phyloP scores from a whole-genome alignment of 2,329 filamentous ascomycete genomes.

The Fusarium fujikuroi region DNA sequence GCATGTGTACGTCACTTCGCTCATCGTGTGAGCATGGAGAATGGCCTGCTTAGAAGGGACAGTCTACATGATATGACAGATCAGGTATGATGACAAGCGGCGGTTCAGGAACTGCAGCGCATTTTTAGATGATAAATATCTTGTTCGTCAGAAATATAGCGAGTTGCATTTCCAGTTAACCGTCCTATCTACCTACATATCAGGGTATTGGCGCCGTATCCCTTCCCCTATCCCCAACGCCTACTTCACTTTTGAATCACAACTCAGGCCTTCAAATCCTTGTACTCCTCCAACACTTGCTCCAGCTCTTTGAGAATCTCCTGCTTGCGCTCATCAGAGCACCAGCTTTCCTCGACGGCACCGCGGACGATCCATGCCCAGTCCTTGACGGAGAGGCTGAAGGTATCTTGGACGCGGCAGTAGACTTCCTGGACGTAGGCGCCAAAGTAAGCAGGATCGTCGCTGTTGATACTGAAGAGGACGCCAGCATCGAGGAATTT shows the following conservation, averaged over 20 bases:
- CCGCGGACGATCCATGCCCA: slow-evolving; percentile 73
- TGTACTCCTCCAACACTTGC: slow-evolving; percentile 34
- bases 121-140: slow-evolving; percentile 15
- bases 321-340: slow-evolving; percentile 69
- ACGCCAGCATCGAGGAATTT: slow-evolving; percentile 72
- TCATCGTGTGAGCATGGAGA: slow-evolving; percentile 2
- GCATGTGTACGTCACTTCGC: slow-evolving; percentile 8
- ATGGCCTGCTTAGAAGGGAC: slow-evolving; percentile 1
- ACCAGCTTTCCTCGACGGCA: slow-evolving; percentile 77
- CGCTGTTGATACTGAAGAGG: slow-evolving; percentile 77
- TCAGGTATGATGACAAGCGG: slow-evolving; percentile 1
- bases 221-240: background rate
- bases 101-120: slow-evolving; percentile 1
- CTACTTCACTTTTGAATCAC: background rate
- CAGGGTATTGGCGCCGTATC: slow-evolving; percentile 18
- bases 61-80: slow-evolving; percentile 2
- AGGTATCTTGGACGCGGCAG: slow-evolving; percentile 78
- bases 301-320: slow-evolving; percentile 62
- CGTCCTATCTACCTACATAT: background rate
- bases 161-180: background rate
- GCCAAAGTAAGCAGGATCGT: slow-evolving; percentile 81
- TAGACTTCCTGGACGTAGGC: slow-evolving; percentile 79
- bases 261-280: slow-evolving; percentile 4
- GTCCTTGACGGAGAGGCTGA: slow-evolving; percentile 69
- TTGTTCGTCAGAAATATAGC: background rate